Conservation (phyloP, 305 asterid species). For the Fraxinus platypoda region DNA sequence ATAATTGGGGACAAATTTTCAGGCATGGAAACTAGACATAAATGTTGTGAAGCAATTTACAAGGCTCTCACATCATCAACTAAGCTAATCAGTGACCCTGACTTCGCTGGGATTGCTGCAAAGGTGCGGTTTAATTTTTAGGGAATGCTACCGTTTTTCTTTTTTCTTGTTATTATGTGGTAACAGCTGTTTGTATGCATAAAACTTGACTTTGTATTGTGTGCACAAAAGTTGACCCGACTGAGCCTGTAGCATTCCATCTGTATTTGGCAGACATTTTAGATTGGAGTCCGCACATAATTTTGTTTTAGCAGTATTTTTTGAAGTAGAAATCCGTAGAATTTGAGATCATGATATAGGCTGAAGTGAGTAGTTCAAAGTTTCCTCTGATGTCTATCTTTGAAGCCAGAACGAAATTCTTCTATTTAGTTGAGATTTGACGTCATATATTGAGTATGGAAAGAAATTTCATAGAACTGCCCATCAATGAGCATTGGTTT, state of each 20-base stretch:
- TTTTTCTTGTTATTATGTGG: background rate
- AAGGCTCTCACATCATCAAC: constrained; percentile 50
- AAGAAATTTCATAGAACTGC: background rate
- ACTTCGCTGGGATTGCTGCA: constrained; percentile 44
- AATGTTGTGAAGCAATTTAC: constrained; percentile 73
- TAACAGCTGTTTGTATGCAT: background rate
- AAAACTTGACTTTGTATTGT: background rate
- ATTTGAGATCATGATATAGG: background rate
- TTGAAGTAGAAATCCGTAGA: background rate
- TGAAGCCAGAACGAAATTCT: background rate
- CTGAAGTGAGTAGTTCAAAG: background rate
- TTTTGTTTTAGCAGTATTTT: background rate
- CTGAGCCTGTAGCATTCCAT: background rate
- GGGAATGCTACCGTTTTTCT: background rate
- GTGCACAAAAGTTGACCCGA: background rate
- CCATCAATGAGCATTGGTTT: background rate
- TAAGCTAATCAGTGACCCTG: constrained; percentile 56
- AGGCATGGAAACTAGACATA: constrained; percentile 96
- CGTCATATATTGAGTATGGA: background rate
- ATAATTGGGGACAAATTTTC: constrained; percentile 18
- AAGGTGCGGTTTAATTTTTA: constrained; percentile 45
- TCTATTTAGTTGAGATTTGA: background rate
- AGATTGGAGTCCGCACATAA: background rate
- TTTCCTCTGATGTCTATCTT: background rate
- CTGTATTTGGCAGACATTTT: background rate